These are phyloP conservation scores for Fistulinella staudtii DNA, from an alignment of 1,284 basidiomycete genomes.

Conservation along the genomic window DNA sequence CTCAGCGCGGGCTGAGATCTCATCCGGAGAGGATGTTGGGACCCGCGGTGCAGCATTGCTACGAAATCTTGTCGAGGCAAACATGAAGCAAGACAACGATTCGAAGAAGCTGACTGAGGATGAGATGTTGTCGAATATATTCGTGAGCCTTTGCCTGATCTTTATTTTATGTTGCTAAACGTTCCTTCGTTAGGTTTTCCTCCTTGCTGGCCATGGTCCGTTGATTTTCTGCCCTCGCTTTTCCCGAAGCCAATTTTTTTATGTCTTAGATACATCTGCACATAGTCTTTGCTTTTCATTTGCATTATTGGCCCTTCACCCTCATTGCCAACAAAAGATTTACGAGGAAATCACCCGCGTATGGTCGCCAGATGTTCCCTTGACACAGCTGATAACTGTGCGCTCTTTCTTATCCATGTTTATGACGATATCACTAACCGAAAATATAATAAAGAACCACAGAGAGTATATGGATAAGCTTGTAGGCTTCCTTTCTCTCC, in stretches of 20 bases:
- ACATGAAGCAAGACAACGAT: conserved; percentile 35
- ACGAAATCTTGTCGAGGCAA: conserved; percentile 46
- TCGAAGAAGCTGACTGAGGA: conserved; percentile 40
- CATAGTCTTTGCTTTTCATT: conserved; percentile 42
- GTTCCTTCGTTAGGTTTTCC: too few species aligned
- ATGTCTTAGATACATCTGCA: conserved; percentile 39
- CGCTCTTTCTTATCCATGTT: too few species aligned
- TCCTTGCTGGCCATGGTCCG: conserved; percentile 35
- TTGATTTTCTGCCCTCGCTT: too few species aligned
- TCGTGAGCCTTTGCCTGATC: conserved; percentile 30
- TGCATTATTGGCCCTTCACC: conserved; percentile 37
- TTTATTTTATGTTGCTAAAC: not conserved
- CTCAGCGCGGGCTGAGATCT: conserved; percentile 34
- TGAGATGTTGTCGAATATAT: conserved; percentile 44
- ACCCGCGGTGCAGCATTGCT: conserved; percentile 35
- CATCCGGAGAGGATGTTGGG: conserved; percentile 19
- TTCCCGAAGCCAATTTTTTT: too few species aligned
- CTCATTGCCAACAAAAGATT: conserved; percentile 41
- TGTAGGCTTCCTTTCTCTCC: conserved; percentile 19
- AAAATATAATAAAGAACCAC: conserved; percentile 30
- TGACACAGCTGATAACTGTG: too few species aligned
- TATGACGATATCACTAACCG: not conserved
- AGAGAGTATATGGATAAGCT: conserved; percentile 34
- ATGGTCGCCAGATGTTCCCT: conserved; percentile 33
- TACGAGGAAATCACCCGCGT: conserved; percentile 37